Evolutionary conservation across 2,329 filamentous ascomycete species (phyloP).

Genomic region (Fusarium algeriense): DNA sequence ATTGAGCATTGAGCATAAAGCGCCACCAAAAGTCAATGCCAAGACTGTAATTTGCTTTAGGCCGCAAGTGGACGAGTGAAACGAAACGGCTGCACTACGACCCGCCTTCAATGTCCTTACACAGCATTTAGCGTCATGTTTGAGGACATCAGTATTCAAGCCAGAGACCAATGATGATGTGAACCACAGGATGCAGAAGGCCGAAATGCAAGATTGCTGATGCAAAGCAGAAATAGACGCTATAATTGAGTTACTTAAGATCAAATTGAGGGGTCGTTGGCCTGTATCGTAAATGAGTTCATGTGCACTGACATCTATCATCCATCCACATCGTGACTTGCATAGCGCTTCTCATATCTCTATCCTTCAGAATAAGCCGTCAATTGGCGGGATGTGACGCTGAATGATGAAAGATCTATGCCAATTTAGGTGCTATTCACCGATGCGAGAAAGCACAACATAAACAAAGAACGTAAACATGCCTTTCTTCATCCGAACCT

Average conservation of each 20-base stretch:
- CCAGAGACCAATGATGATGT: constrained; percentile 2
- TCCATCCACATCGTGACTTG: constrained; percentile 29
- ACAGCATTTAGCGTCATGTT: constrained; percentile 17
- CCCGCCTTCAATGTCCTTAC: constrained; percentile 27
- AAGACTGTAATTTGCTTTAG: constrained; percentile 43
- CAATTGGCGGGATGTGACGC: constrained; percentile 29
- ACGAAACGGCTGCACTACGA: constrained; percentile 43
- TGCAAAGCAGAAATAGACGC: constrained; percentile 18
- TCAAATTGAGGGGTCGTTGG: constrained; percentile 1
- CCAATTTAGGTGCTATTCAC: constrained; percentile 8
- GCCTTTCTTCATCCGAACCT: neutral
- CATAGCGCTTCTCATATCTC: constrained; percentile 11
- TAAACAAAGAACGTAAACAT: constrained; percentile 7
- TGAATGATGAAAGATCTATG: constrained; percentile 12
- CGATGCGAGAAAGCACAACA: constrained; percentile 5
- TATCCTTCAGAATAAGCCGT: constrained; percentile 15
- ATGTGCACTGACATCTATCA: constrained; percentile 51
- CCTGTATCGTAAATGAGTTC: constrained; percentile 7
- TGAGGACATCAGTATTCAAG: constrained; percentile 1
- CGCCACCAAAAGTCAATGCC: constrained; percentile 27
- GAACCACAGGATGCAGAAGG: constrained; percentile 13
- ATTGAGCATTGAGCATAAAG: constrained; percentile 26
- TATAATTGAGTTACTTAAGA: neutral
- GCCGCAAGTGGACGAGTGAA: constrained; percentile 40
- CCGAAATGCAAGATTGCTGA: constrained; percentile 16